Evolutionary conservation across 352 stramenopile species (phyloP).

Genomic region (Phytophthora pisi): DNA sequence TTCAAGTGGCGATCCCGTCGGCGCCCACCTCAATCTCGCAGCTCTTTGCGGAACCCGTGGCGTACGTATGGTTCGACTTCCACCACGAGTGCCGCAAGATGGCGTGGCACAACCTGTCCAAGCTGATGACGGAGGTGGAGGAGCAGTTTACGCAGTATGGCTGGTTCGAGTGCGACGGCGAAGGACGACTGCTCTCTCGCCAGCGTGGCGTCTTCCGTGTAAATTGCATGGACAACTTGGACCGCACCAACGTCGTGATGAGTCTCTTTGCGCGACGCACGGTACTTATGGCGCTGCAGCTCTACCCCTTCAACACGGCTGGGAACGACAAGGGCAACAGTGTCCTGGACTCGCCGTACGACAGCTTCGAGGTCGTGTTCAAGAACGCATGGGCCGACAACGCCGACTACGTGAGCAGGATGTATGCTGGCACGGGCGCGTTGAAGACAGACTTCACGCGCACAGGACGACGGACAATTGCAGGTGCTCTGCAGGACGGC

Average conservation of each 20-base stretch:
- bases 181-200: slow-evolving; percentile 53
- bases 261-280: slow-evolving; percentile 89
- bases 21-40: slow-evolving; percentile 63
- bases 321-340: slow-evolving; percentile 59
- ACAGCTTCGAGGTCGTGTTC: slow-evolving; percentile 78
- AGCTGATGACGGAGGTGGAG: slow-evolving; percentile 89
- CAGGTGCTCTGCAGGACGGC: slow-evolving; percentile 93
- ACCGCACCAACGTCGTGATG: slow-evolving; percentile 90
- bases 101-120: slow-evolving; percentile 91
- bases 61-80: slow-evolving; percentile 97
- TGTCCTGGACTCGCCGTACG: slow-evolving; percentile 71
- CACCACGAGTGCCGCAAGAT: slow-evolving; percentile 96
- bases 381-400: slow-evolving; percentile 96
- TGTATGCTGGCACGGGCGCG: slow-evolving; percentile 95
- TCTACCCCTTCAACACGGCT: slow-evolving; percentile 61
- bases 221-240: slow-evolving; percentile 99
- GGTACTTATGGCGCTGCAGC: slow-evolving; percentile 79
- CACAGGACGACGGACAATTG: slow-evolving; percentile 93
- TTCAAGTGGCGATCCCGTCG: slow-evolving; percentile 38
- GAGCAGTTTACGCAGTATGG: slow-evolving; percentile 80
- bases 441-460: slow-evolving; percentile 97
- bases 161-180: slow-evolving; percentile 51
- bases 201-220: slow-evolving; percentile 95
- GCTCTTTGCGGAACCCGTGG: slow-evolving; percentile 63
- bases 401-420: slow-evolving; percentile 92